Conservation (phyloP, 1,139 yeast genomes). For the Zygosaccharomyces sapae region DNA sequence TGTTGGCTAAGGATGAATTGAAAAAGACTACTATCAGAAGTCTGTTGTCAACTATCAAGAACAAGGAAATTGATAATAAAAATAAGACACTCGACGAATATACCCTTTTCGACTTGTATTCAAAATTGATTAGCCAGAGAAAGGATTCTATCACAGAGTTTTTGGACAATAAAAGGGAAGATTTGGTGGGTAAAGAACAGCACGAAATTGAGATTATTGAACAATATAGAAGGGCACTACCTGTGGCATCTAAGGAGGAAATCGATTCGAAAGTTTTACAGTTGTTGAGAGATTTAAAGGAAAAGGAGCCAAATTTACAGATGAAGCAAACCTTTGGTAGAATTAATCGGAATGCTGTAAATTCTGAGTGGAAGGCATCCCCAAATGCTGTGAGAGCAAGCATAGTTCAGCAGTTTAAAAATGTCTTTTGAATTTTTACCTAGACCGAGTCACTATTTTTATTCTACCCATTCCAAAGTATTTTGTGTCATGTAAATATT, state of each 20-base stretch:
- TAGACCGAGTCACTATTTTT: no score
- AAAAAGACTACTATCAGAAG: conserved; percentile 54
- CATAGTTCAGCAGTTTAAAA: conserved; percentile 32
- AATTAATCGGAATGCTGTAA: conserved; percentile 48
- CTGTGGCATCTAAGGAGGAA: conserved; percentile 51
- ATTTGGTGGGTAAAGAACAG: conserved; percentile 53
- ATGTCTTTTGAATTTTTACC: conserved; percentile 15
- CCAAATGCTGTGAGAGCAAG: conserved; percentile 32
- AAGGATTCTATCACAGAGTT: conserved; percentile 52
- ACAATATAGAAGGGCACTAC: conserved; percentile 43
- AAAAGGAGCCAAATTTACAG: conserved; percentile 34
- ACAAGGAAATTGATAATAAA: conserved; percentile 52
- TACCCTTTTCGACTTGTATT: conserved; percentile 45
- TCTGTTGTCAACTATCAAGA: conserved; percentile 55
- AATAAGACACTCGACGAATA: conserved; percentile 47
- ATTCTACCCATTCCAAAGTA: not conserved
- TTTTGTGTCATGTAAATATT: conserved; percentile 7
- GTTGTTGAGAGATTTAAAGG: conserved; percentile 37
- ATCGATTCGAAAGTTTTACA: conserved; percentile 42
- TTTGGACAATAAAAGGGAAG: conserved; percentile 47
- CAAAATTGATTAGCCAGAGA: conserved; percentile 52
- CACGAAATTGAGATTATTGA: conserved; percentile 47
- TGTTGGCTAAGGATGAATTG: conserved; percentile 44
- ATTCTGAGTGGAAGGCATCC: conserved; percentile 54
- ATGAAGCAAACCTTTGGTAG: conserved; percentile 43